Evolutionary conservation across 2,329 filamentous ascomycete genomes (phyloP), one percentile per base, ranked within the genome.

Genomic region (Alternaria alternata): DNA sequence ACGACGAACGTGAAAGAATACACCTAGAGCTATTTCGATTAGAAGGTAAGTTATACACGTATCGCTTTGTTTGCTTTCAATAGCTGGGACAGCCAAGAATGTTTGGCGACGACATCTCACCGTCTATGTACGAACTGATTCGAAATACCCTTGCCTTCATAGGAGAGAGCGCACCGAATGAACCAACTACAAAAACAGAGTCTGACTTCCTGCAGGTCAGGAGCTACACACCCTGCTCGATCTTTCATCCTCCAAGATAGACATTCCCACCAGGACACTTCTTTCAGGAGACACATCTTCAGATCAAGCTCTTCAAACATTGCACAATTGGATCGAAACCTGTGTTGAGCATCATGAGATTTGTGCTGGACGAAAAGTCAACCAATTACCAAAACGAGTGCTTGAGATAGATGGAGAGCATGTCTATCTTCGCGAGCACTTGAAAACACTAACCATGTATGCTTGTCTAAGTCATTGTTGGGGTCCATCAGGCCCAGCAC

Each of bases 391-490:
- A 7, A 43, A 53, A 36, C 18, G 18, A 4, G n/a, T 53, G 0
- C 26, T 34, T 6, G 38, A 53, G 1, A 43, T 53, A 42, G 51
- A 14, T 4, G 34, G 20, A 7, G 9, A 3, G 6, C 14, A 24
- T 4, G 51, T 53, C 7, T 32, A 24, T 44, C 39, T 53, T n/a
- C 39, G 51, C 2, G 51, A 53, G 12, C 1, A 8, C 0, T 3
- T 36, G 1, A 20, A 4, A 26, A 24, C 1, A 3, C 0, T 5
- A 24, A 16, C 28, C 4, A 53, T 42, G 4, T 53, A 53, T 14
- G 51, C 51, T 5, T 53, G 51, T 53, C 51, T 53, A 1, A 53
- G 39, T 20, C 51, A 53, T 26, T 53, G 51, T 18, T 53, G 39
- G 51, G 51, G 39, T 4, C 2, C 18, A 8, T n/a, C 12, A 34